phyloP scores from a whole-genome alignment of 1,284 basidiomycete genomes.

The Cutaneotrichosporon cavernicola region DNA sequence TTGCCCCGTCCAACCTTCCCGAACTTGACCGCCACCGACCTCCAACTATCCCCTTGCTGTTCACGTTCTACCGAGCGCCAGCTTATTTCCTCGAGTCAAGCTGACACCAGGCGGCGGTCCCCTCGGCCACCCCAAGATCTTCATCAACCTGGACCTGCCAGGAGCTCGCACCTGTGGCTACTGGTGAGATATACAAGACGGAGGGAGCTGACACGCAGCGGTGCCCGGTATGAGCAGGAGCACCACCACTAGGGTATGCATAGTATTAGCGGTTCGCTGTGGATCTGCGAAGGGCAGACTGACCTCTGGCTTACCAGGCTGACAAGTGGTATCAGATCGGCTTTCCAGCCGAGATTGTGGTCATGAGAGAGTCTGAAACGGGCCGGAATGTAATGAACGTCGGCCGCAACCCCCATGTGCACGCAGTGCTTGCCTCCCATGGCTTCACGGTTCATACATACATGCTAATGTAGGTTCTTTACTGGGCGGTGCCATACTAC shows the following conservation, averaged over 20 bases:
- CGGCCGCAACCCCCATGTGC: too few relatives aligned
- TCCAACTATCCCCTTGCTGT: too few relatives aligned
- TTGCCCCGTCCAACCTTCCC: too few relatives aligned
- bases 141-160: conserved; percentile 86
- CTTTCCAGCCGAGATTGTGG: too few relatives aligned
- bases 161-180: conserved; percentile 65
- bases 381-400: too few relatives aligned
- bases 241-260: conserved; percentile 53
- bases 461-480: not conserved
- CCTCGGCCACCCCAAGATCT: conserved; percentile 94
- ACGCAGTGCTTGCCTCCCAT: too few relatives aligned
- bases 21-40: too few relatives aligned
- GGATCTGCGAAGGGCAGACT: too few relatives aligned
- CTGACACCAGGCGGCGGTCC: conserved; percentile 75
- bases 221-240: conserved; percentile 74
- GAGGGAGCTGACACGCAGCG: conserved; percentile 57
- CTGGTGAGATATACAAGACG: conserved; percentile 63
- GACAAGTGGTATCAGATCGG: not conserved
- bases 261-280: conserved; percentile 9
- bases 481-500: not conserved
- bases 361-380: too few relatives aligned
- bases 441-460: not conserved
- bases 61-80: too few relatives aligned
- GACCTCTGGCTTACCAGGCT: too few relatives aligned
- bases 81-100: not conserved